phyloP scores from a whole-genome alignment of 139 green algal genomes.

The Volvox reticuliferus region DNA sequence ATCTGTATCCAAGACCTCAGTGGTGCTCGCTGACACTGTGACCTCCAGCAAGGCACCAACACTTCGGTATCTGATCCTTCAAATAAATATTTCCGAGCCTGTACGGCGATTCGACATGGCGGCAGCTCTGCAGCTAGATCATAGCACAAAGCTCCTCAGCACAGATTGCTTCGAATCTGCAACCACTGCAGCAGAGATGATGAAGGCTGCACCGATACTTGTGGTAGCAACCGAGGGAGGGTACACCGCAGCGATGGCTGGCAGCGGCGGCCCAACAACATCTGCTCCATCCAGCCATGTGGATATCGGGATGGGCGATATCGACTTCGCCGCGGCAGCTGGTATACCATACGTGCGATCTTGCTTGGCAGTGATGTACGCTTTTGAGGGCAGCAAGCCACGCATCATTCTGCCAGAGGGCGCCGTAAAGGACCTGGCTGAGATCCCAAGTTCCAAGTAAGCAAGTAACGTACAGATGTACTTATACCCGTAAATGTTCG shows the following conservation, averaged over 20 bases:
- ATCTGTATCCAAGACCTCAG: background rate
- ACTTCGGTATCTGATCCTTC: constrained; percentile 2
- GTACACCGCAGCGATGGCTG: background rate
- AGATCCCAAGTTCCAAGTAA: background rate
- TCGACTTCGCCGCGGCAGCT: background rate
- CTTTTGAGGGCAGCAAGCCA: background rate
- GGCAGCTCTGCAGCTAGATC: background rate
- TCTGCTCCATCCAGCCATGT: background rate
- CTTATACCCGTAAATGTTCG: background rate
- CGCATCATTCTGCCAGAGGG: background rate
- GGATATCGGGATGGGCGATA: background rate
- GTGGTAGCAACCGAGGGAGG: background rate
- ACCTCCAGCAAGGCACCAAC: background rate
- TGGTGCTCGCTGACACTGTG: background rate
- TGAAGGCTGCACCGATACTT: background rate
- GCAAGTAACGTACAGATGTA: background rate
- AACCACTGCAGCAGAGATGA: background rate
- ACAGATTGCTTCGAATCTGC: background rate
- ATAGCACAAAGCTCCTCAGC: background rate
- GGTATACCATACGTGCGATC: background rate
- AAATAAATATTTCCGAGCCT: background rate
- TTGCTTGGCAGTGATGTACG: constrained; percentile 11
- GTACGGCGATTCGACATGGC: constrained; percentile 7
- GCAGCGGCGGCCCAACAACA: background rate
- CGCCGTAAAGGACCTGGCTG: background rate